Evolutionary conservation across 164 flowering plant species (phyloP).

Genomic region (Berberis vulgaris): DNA sequence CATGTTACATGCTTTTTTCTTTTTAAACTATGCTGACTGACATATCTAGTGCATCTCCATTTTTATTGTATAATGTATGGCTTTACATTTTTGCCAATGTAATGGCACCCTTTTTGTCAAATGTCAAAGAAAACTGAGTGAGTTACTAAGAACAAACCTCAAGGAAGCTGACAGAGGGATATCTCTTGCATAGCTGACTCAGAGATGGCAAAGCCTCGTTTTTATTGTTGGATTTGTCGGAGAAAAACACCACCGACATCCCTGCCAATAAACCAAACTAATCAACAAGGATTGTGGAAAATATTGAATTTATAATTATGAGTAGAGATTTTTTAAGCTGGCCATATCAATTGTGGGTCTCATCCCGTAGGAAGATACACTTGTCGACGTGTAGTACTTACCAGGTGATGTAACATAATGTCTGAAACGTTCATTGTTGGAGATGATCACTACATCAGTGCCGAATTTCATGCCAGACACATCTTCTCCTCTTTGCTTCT

Average conservation of each 20-base stretch:
- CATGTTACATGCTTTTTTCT: too few species aligned
- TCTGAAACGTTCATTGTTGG: slow-evolving; percentile 46
- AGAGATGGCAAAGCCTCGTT: slow-evolving; percentile 23
- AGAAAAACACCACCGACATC: slow-evolving; percentile 58
- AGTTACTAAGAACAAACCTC: slow-evolving; percentile 14
- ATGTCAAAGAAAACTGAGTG: too few species aligned
- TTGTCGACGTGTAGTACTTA: slow-evolving; percentile 8
- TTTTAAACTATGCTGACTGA: too few species aligned
- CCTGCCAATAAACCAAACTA: slow-evolving; percentile 26
- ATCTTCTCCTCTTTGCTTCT: slow-evolving; percentile 39
- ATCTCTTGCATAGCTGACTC: slow-evolving; percentile 46
- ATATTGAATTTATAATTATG: too few species aligned
- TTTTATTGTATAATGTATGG: too few species aligned
- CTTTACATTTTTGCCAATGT: too few species aligned
- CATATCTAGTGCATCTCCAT: too few species aligned
- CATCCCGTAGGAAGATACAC: neutral
- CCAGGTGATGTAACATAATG: slow-evolving; percentile 49
- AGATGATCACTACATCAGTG: slow-evolving; percentile 32
- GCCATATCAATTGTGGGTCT: too few species aligned
- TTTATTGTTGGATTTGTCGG: slow-evolving; percentile 31
- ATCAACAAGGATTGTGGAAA: neutral
- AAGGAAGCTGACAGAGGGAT: slow-evolving; percentile 45
- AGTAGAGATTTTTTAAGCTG: too few species aligned
- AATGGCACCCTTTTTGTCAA: too few species aligned
- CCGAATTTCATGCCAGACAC: slow-evolving; percentile 31